Evolutionary conservation across 805 yeast genomes (phyloP), one percentile per base, ranked within the genome.

Genomic region (Cyberlindnera suaveolens): DNA sequence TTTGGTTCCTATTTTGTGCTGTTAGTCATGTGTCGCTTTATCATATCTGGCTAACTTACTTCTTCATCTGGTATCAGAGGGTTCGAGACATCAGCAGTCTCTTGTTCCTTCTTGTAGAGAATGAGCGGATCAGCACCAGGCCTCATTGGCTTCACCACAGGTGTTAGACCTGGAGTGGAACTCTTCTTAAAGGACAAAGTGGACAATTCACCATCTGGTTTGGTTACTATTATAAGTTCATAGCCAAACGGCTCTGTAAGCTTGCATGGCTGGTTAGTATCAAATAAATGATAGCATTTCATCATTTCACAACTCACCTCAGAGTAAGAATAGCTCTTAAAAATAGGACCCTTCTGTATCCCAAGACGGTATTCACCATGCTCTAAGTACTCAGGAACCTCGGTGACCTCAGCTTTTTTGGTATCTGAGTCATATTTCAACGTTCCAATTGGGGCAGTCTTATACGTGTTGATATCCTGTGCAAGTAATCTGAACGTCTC

Each of bases 341-440:
- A 47, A 3, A 27, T 31, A 3, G 41, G 36, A 11, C 50, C 52
- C 15, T 46, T 37, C 26, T 50, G 45, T 4, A 54, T 50, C 13
- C 61, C 61, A 5, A 58, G 34, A 31, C 59, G 53, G 45, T 55
- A 56, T 3, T 39, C n/a, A 4, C 55, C 58, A 3, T 34, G 15
- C 1, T 35, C 44, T 9, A 31, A 4, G 4, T 3, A 3, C 14
- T 38, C 44, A 8, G 40, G 41, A 1, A 37, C 41, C 30, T 40
- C 48, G 1, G 31, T 38, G 4, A 36, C 36, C 19, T 40, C 43
- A 4, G 38, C 17, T 4, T 35, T 9, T 7, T 39, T 17, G 3
- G 41, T 7, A 13, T 44, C 51, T 6, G 31, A n/a, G 19, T 35
- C 33, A 36, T 39, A 39, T 19, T 42, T 38, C 7, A 47, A 30